These are phyloP conservation scores for Pseudonitzschia multiseries DNA, from an alignment of 108 stramenopile species.

Conservation along the genomic window DNA sequence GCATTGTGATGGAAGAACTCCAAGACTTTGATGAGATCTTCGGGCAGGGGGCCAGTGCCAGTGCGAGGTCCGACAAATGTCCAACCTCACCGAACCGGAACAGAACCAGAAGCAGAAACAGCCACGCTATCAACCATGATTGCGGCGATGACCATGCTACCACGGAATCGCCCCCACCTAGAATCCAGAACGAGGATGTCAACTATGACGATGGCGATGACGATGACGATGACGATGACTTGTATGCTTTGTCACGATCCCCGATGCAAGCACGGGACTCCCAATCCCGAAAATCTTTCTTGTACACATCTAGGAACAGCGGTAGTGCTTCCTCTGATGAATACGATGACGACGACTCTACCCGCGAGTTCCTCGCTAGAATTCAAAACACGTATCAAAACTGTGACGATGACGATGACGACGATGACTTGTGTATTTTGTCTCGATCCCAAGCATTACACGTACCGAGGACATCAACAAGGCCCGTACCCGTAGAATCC, in stretches of 20 bases:
- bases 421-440: not conserved
- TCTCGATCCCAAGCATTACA: too few species aligned
- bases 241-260: not conserved
- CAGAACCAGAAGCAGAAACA: not conserved
- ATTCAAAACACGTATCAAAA: not conserved
- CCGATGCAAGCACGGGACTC: not conserved
- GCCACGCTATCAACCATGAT: not conserved
- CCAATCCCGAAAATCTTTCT: not conserved
- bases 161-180: not conserved
- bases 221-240: slow-evolving; percentile 3
- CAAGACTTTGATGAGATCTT: slow-evolving; percentile 25
- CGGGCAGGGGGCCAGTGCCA: not conserved
- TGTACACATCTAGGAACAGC: not conserved
- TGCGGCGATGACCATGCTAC: not conserved
- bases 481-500: too few species aligned
- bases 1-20: slow-evolving; percentile 23
- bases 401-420: not conserved
- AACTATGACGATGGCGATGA: slow-evolving; percentile 4
- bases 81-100: not conserved
- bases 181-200: not conserved
- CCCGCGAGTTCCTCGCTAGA: not conserved
- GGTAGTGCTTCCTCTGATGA: not conserved
- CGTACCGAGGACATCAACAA: too few species aligned
- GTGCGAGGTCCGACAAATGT: not conserved
- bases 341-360: not conserved